Evolutionary conservation across 768 basidiomycete genomes (phyloP).

Genomic region (Lentinula sp.): DNA sequence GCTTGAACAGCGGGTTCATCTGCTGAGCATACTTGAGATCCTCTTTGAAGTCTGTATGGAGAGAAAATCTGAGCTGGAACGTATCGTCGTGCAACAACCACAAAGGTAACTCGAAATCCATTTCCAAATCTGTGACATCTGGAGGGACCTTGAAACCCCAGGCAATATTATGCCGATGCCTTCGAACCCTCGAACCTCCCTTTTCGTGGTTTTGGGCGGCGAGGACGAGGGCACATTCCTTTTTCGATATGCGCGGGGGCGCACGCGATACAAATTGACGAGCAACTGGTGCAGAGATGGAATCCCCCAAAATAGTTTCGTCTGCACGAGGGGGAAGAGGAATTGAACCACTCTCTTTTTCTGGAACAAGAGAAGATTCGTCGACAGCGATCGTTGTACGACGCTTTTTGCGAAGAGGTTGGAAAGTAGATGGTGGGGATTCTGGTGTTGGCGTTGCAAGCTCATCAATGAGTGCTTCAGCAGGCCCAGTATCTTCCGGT

Average conservation of each 20-base stretch:
- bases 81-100: conserved; percentile 31
- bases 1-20: conserved; percentile 2
- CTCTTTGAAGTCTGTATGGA: background rate
- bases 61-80: background rate
- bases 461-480: background rate
- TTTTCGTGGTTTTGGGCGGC: background rate
- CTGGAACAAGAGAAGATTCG: background rate
- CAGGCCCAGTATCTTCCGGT: background rate
- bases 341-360: background rate
- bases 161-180: conserved; percentile 47
- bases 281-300: background rate
- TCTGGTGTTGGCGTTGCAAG: conserved; percentile 1
- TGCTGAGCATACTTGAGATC: background rate
- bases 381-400: background rate
- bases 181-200: conserved; percentile 35
- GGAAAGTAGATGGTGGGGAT: background rate
- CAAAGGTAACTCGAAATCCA: conserved; percentile 51
- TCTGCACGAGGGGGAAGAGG: background rate
- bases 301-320: background rate
- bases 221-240: conserved; percentile 11
- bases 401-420: background rate
- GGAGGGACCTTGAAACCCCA: conserved; percentile 56
- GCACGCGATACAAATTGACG: background rate
- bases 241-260: background rate
- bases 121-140: conserved; percentile 33